Percentiles rank a stretch among this genome's conserved stretches.
phyloP scores from a whole-genome alignment of 495 filamentous ascomycete species.

The Mycothermus thermophilus region DNA sequence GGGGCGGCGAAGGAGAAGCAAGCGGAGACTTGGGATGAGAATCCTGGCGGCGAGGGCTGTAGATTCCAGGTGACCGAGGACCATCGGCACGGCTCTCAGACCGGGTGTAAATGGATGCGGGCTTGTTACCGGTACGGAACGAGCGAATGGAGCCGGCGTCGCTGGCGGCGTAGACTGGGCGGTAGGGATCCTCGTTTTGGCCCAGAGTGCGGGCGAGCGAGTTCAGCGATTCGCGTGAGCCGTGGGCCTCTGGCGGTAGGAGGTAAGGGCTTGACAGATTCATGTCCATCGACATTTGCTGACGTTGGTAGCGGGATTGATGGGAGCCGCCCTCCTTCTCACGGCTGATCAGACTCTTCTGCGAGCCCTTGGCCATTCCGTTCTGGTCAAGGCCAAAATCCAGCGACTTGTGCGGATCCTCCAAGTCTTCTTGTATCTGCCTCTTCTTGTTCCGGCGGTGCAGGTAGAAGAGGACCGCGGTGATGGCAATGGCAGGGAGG shows the following conservation, averaged over 20 bases:
- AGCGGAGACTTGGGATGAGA: slow-evolving; percentile 14
- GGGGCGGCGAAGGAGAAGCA: slow-evolving; percentile 11
- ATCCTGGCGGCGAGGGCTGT: slow-evolving; percentile 17
- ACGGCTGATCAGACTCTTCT: slow-evolving; percentile 34
- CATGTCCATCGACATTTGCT: slow-evolving; percentile 77
- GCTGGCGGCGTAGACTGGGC: slow-evolving; percentile 47
- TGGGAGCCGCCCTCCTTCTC: slow-evolving; percentile 38
- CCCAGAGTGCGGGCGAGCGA: slow-evolving; percentile 63
- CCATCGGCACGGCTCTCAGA: slow-evolving; percentile 18
- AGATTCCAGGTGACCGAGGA: not conserved
- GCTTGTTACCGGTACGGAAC: slow-evolving; percentile 36
- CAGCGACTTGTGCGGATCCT: slow-evolving; percentile 81
- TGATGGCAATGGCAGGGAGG: slow-evolving; percentile 57
- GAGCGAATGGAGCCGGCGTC: slow-evolving; percentile 50
- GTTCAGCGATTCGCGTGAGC: slow-evolving; percentile 71
- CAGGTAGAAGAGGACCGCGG: slow-evolving; percentile 57
- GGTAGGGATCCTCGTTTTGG: slow-evolving; percentile 69
- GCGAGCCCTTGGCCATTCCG: slow-evolving; percentile 25
- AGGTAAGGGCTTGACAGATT: slow-evolving; percentile 76
- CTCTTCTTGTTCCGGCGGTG: slow-evolving; percentile 64
- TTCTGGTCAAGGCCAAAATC: slow-evolving; percentile 71
- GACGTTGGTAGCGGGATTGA: slow-evolving; percentile 44
- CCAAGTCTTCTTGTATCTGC: slow-evolving; percentile 61
- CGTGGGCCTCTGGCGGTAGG: slow-evolving; percentile 64
- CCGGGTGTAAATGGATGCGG: slow-evolving; percentile 50